A percentile compares a stretch with the other conserved stretches of the same genome.
Conservation (phyloP, 2,329 filamentous ascomycete species). For the Byssothecium circinans region DNA sequence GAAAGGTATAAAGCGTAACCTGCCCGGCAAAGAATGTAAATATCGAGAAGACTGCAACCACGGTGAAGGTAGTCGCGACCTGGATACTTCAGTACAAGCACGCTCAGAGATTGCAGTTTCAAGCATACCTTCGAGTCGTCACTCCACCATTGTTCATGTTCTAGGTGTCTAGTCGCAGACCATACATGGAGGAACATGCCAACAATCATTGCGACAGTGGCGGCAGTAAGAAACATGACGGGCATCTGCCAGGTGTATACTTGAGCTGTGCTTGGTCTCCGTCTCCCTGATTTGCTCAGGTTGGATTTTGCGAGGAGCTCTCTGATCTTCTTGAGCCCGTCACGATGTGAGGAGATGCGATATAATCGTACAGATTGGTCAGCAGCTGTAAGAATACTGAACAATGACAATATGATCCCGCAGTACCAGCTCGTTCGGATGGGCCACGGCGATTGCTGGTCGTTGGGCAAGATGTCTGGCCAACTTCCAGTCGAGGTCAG, state of each 20-base stretch:
- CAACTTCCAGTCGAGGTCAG: constrained; percentile 50
- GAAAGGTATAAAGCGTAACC: constrained; percentile 16
- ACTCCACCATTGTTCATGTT: constrained; percentile 33
- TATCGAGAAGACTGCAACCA: constrained; percentile 20
- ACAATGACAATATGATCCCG: constrained; percentile 53
- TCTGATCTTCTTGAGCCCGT: constrained; percentile 42
- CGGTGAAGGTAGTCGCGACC: constrained; percentile 25
- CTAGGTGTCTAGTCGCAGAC: constrained; percentile 32
- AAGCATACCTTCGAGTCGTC: constrained; percentile 32
- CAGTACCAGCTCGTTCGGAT: constrained; percentile 48
- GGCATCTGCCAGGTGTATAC: constrained; percentile 45
- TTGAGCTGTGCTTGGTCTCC: constrained; percentile 30
- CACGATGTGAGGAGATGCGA: constrained; percentile 46
- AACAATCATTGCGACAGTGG: constrained; percentile 42
- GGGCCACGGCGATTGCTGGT: constrained; percentile 43
- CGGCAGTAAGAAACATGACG: constrained; percentile 39
- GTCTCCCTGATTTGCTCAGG: constrained; percentile 23
- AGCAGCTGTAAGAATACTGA: constrained; percentile 52
- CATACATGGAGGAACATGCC: constrained; percentile 46
- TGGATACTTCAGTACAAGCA: too few species aligned
- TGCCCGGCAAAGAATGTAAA: constrained; percentile 24
- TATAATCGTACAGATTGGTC: constrained; percentile 49
- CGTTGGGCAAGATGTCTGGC: constrained; percentile 46
- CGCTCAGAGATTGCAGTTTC: constrained; percentile 4
- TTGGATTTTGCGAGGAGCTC: constrained; percentile 34